phyloP scores from a whole-genome alignment of 176 grass and related monocot genomes.

The Musa schizocarpa region DNA sequence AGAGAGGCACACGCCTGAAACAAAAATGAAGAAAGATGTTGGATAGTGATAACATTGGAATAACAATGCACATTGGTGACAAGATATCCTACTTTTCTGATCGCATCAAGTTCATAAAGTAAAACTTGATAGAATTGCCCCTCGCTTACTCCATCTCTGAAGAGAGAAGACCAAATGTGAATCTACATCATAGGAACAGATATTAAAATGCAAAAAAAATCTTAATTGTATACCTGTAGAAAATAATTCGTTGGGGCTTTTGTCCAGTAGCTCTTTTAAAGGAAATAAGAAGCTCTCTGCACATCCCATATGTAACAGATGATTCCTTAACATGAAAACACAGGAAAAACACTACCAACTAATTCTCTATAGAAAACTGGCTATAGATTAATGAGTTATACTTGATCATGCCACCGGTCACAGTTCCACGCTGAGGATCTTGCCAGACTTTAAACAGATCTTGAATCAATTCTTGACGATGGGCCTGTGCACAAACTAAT shows the following conservation, averaged over 20 bases:
- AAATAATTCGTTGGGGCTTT: conserved; percentile 94
- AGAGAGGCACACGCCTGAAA: conserved; percentile 80
- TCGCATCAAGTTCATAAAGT: conserved; percentile 86
- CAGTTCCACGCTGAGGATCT: conserved; percentile 65
- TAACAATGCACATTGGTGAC: background rate
- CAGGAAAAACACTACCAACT: background rate
- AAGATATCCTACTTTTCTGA: conserved; percentile 57
- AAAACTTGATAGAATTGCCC: conserved; percentile 98
- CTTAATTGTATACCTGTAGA: conserved; percentile 56
- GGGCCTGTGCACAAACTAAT: conserved; percentile 75
- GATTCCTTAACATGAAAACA: conserved; percentile 6
- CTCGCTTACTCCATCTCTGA: conserved; percentile 89
- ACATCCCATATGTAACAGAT: conserved; percentile 2
- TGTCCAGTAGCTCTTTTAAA: conserved; percentile 86
- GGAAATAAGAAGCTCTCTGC: conserved; percentile 85
- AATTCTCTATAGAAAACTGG: no score
- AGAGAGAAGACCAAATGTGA: background rate
- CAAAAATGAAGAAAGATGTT: conserved; percentile 4
- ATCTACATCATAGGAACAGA: background rate
- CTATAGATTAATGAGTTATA: conserved; percentile 25
- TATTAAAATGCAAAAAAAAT: background rate
- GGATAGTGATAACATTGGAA: background rate
- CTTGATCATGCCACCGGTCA: conserved; percentile 92
- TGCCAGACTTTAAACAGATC: conserved; percentile 93
- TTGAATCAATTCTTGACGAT: conserved; percentile 85